A percentile compares a stretch with the other conserved stretches of the same genome.
Conservation (phyloP, 768 basidiomycete genomes). For the Coprinopsis cinerea region DNA sequence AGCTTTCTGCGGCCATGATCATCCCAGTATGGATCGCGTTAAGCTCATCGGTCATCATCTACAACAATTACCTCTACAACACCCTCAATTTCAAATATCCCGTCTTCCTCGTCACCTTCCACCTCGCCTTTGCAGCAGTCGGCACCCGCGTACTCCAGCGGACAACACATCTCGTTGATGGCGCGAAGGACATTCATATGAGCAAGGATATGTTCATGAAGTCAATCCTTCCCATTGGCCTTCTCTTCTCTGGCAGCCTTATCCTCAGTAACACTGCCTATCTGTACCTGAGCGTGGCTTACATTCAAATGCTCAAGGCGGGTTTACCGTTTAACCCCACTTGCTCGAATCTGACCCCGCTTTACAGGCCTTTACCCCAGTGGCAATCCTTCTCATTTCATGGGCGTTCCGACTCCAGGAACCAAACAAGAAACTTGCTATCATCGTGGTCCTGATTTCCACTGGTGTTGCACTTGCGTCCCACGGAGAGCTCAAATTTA, state of each 20-base stretch:
- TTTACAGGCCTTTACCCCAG: conserved; percentile 78
- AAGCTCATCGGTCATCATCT: conserved; percentile 87
- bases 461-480: conserved; percentile 85
- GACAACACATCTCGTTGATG: conserved; percentile 78
- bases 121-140: conserved; percentile 69
- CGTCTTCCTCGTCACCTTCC: conserved; percentile 90
- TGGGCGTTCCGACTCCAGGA: conserved; percentile 88
- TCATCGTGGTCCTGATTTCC: conserved; percentile 90
- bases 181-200: conserved; percentile 72
- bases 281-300: conserved; percentile 84
- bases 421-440: conserved; percentile 69
- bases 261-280: conserved; percentile 90
- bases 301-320: conserved; percentile 96
- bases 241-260: conserved; percentile 89
- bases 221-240: conserved; percentile 89
- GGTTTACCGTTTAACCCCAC: not conserved
- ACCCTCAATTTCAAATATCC: conserved; percentile 81
- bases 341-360: not conserved
- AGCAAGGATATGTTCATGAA: conserved; percentile 70
- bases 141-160: conserved; percentile 84
- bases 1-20: conserved; percentile 60
- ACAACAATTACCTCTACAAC: conserved; percentile 91
- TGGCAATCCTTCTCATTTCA: conserved; percentile 89
- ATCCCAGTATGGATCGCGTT: conserved; percentile 93
- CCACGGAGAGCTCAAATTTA: conserved; percentile 82